Base-by-base conservation (phyloP, 345 rosid species). In the Erodium maritimum region DNA sequence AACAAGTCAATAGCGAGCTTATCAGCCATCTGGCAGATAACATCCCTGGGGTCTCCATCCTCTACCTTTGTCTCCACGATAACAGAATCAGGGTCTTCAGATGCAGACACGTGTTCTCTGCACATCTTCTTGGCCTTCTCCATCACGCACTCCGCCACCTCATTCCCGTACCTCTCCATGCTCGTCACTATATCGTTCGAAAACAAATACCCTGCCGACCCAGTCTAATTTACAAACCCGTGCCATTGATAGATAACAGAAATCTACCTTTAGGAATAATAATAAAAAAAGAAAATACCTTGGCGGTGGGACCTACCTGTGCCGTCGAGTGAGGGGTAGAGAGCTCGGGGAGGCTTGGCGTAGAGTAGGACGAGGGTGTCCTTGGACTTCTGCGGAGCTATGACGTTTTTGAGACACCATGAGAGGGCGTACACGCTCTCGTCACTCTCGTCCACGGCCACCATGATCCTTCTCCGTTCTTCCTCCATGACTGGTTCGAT, bases 401-500 rank as follows among this genome's bases (percentile, higher is more conserved):
- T 54, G 62, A 78, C 56, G 62, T 82, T 82, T n/a, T 61, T 68
- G 13, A 80, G 71, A 23, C 77, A 80, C 91, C 91, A 85, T 0
- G 77, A 55, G 18, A 85, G 79, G 13, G 91, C 91, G 33, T 80
- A 55, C 74, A 71, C 66, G 79, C 91, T 82, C 77, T 85, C 86
- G 46, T 71, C 84, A 24, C 86, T 62, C 65, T 82, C 81, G 53
- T 82, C 86, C 24, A 85, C 80, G 2, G 84, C 86, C 66, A 80
- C 84, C 54, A 80, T 56, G 19, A 82, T 63, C 69, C 69, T 80
- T 60, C 80, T 66, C 58, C 66, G 69, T 50, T 66, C 64, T 3
- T 8, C 71, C 21, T 45, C 72, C 21, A 17, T n/a, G n/a, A n/a
- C n/a, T n/a, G n/a, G n/a, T n/a, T n/a, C n/a, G n/a, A n/a, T n/a